These are phyloP conservation scores for Dothideomycetidae sp. DNA, from an alignment of 2,329 filamentous ascomycete genomes.

Conservation along the genomic window DNA sequence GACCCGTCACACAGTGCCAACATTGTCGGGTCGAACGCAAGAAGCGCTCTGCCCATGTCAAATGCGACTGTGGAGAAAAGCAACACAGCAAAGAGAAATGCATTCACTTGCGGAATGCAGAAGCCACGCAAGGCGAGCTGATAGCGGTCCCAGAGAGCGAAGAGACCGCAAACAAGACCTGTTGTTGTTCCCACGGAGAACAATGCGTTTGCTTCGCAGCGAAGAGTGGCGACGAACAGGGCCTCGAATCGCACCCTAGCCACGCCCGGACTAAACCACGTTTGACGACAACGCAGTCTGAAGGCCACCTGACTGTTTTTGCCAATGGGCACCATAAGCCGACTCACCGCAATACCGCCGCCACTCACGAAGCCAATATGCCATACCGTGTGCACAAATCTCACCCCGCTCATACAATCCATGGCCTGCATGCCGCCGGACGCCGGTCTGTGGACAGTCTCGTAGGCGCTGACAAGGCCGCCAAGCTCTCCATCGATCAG, in stretches of 20 bases:
- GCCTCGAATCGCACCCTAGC: conserved; percentile 13
- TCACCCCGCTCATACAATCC: conserved; percentile 38
- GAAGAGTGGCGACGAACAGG: conserved; percentile 38
- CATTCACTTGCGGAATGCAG: conserved; percentile 27
- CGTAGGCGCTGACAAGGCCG: conserved; percentile 17
- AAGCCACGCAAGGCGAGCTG: conserved; percentile 17
- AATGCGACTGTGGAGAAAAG: conserved; percentile 87
- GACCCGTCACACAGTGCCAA: conserved; percentile 91
- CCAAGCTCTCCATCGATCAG: conserved; percentile 7
- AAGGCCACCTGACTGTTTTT: conserved; percentile 46
- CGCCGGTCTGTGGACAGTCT: conserved; percentile 41
- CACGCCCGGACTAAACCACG: conserved; percentile 36
- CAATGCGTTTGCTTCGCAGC: conserved; percentile 44
- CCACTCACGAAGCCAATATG: conserved; percentile 46
- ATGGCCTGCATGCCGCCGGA: conserved; percentile 29
- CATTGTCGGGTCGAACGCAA: conserved; percentile 96
- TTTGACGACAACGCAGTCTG: conserved; percentile 43
- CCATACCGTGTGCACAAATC: conserved; percentile 41
- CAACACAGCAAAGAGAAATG: conserved; percentile 43
- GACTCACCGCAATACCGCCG: conserved; percentile 49
- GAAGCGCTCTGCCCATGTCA: conserved; percentile 83
- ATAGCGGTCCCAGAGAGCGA: conserved; percentile 18
- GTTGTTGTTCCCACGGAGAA: conserved; percentile 43
- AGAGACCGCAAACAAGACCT: conserved; percentile 27
- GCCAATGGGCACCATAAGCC: conserved; percentile 52